Percentiles rank a stretch among this genome's conserved stretches.
phyloP scores from a whole-genome alignment of 805 yeast genomes.

The Saturnispora dispora region DNA sequence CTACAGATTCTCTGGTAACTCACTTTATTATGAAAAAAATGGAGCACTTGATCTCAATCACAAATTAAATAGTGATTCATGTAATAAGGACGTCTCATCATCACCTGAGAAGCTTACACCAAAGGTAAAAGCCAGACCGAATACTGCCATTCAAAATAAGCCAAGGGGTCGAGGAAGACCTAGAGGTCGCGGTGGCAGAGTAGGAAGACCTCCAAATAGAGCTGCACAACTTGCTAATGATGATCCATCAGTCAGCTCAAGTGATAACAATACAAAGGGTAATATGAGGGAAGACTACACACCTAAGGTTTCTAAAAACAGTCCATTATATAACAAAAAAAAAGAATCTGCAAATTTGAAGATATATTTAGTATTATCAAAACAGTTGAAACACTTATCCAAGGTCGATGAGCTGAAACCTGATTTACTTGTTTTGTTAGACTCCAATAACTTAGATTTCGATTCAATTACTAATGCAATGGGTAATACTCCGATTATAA shows the following conservation, averaged over 20 bases:
- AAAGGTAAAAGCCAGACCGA: neutral
- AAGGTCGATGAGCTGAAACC: slow-evolving; percentile 28
- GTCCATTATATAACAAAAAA: slow-evolving; percentile 16
- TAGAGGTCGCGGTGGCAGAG: slow-evolving; percentile 3
- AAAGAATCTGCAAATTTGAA: slow-evolving; percentile 16
- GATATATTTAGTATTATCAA: slow-evolving; percentile 36
- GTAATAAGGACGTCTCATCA: neutral
- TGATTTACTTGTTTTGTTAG: slow-evolving; percentile 42
- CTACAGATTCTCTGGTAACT: slow-evolving; percentile 57
- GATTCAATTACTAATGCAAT: slow-evolving; percentile 7
- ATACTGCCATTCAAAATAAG: neutral
- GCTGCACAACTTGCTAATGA: neutral
- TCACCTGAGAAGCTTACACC: neutral
- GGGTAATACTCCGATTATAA: slow-evolving; percentile 34
- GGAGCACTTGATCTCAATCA: slow-evolving; percentile 24
- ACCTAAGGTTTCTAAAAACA: slow-evolving; percentile 26
- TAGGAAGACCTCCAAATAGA: slow-evolving; percentile 1
- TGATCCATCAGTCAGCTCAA: neutral
- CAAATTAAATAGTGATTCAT: neutral
- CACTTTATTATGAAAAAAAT: slow-evolving; percentile 33
- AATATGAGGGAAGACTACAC: slow-evolving; percentile 24
- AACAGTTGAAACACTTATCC: slow-evolving; percentile 32
- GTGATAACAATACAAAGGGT: neutral
- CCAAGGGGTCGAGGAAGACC: slow-evolving; percentile 5
- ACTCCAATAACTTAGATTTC: slow-evolving; percentile 25